Evolutionary conservation across 257 asterid genomes (phyloP).

Genomic region (Scutellaria galericulata): DNA sequence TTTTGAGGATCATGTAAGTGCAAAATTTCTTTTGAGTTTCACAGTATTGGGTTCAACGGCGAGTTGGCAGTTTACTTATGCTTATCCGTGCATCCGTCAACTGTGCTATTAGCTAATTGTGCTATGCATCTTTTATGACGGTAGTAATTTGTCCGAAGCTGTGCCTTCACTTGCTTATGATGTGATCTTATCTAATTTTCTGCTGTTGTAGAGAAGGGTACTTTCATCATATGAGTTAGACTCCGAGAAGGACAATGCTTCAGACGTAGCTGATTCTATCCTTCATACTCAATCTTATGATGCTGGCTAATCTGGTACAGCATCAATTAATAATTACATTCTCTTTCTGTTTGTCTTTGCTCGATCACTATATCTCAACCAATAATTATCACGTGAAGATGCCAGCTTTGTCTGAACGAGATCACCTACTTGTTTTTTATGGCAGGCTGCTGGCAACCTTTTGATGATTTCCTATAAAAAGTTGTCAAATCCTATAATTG

Average conservation of each 20-base stretch:
- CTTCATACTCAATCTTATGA: constrained; percentile 43
- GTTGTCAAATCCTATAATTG: constrained; percentile 38
- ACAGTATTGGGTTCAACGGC: constrained; percentile 23
- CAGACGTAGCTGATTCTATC: constrained; percentile 44
- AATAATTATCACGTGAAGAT: constrained; percentile 18
- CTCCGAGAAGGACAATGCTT: constrained; percentile 41
- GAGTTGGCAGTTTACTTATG: constrained; percentile 9
- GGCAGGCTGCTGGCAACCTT: constrained; percentile 37
- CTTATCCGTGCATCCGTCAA: background rate
- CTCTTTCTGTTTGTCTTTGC: constrained; percentile 4
- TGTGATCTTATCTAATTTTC: constrained; percentile 16
- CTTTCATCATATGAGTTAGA: constrained; percentile 65
- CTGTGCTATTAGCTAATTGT: constrained; percentile 9
- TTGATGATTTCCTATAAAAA: constrained; percentile 31
- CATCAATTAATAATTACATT: constrained; percentile 20
- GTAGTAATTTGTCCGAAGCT: constrained; percentile 2
- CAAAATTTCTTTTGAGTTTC: constrained; percentile 13
- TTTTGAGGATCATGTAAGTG: constrained; percentile 91
- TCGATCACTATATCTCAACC: constrained; percentile 15
- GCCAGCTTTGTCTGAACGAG: constrained; percentile 28
- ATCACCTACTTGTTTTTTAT: constrained; percentile 25
- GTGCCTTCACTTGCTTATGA: constrained; percentile 2
- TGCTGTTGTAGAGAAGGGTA: constrained; percentile 54
- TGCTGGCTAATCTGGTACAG: constrained; percentile 40
- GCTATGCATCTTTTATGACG: constrained; percentile 1